phyloP scores from a whole-genome alignment of 768 basidiomycete species.

The Tylopilus sp. region DNA sequence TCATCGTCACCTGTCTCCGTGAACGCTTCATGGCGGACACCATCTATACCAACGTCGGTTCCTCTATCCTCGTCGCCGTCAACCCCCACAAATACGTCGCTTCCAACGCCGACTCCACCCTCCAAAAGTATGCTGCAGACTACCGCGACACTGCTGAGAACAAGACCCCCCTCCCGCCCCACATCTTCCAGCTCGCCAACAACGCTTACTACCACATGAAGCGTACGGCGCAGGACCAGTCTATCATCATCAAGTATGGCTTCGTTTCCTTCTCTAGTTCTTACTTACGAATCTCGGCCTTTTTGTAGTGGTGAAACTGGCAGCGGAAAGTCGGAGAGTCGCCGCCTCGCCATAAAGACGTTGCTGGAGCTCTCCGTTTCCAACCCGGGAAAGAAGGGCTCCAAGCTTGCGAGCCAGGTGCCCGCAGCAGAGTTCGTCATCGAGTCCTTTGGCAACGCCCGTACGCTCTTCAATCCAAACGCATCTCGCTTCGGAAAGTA shows the following conservation, averaged over 20 bases:
- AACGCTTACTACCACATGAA: slow-evolving; percentile 96
- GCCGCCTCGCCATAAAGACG: slow-evolving; percentile 86
- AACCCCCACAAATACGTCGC: slow-evolving; percentile 92
- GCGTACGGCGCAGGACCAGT: slow-evolving; percentile 90
- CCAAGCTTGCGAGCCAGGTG: slow-evolving; percentile 81
- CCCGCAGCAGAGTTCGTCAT: slow-evolving; percentile 95
- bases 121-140: slow-evolving; percentile 84
- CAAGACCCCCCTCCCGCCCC: slow-evolving; percentile 66
- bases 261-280: neutral
- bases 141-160: slow-evolving; percentile 72
- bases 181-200: slow-evolving; percentile 89
- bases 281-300: neutral
- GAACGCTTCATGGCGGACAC: slow-evolving; percentile 84
- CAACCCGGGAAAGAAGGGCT: slow-evolving; percentile 89
- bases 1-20: slow-evolving; percentile 79
- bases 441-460: slow-evolving; percentile 91
- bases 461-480: slow-evolving; percentile 89
- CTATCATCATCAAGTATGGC: slow-evolving; percentile 76
- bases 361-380: slow-evolving; percentile 88
- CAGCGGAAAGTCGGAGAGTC: slow-evolving; percentile 91
- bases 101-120: slow-evolving; percentile 76
- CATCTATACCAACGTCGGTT: slow-evolving; percentile 74
- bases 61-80: slow-evolving; percentile 74
- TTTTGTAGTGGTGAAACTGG: slow-evolving; percentile 79
- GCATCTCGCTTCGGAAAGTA: slow-evolving; percentile 98